Evolutionary conservation across 2,329 filamentous ascomycete genomes (phyloP), one percentile per base, ranked within the genome.

Genomic region (Immersiporthe knoxdaviesiana): DNA sequence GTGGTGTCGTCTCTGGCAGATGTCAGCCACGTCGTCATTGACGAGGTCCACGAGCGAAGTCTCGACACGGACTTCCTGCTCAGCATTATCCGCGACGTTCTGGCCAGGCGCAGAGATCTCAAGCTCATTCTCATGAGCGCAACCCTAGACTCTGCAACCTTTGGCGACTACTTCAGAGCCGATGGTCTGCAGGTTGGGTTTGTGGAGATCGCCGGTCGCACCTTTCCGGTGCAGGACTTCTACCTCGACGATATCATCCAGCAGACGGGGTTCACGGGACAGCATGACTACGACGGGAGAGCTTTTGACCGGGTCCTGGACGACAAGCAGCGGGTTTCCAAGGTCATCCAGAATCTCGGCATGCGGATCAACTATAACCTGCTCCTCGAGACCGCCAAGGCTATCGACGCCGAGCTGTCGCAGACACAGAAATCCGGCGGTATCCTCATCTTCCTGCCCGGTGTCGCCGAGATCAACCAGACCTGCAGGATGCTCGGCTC

Each of bases 91-190:
- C 89, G 93, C 67, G 92, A 97, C 77, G 92, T 97, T 8, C 80
- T 97, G 72, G 87, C 86, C 69, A 84, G 85, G 73, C 87, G 92
- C 63, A 90, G 89, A 74, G 92, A 97, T 72, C 85, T 98, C 50
- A 97, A 95, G 78, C 86, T 98, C 54, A 90, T 99, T 16, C 84
- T 99, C 47, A 99, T 99, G 96, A 97, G 93, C 79, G 95, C 95
- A 1, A 99, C 95, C 0, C 87, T 98, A 3, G 94, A 99, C 79
- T 94, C 95, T 1, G 87, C 90, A 0, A 89, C 94, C 0, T 98
- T 98, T 78, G 89, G 89, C 73, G 83, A 88, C 68, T 98, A 98
- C 79, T 98, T 98, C 81, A 88, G 86, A 7, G 86, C 86, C 1
- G 87, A 89, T 65, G 87, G 87, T 1, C 77, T 88, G 16, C 85